Evolutionary conservation across 306 rosid species (phyloP), one percentile per base, ranked within the genome.

Genomic region (Ormosia emarginata): DNA sequence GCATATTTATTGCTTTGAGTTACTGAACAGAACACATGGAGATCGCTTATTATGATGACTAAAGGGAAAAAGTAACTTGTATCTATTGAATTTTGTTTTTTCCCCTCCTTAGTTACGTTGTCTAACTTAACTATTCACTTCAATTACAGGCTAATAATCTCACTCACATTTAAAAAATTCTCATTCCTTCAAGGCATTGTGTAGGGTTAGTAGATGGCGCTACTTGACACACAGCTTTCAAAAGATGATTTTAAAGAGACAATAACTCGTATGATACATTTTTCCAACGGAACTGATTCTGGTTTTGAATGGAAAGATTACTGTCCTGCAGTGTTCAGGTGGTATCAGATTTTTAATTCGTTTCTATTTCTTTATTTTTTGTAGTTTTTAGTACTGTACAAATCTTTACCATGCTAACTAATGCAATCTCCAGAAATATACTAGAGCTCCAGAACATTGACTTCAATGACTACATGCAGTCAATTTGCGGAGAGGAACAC

Each of bases 301-400:
- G 87, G 78, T 50, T 85, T 77, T 37, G 84, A 85, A 73, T 83
- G 85, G 89, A 88, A 85, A 61, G 84, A 85, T 56, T 85, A 82
- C 17, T 65, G 89, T 67, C 89, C 87, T 14, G 72, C 84, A 47
- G 89, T 86, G 58, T 88, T 86, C 88, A 83, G 91, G 88, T 74
- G 7, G 36, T 58, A 15, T 11, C n/a, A 5, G 8, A 0, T 32
- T 37, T 36, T 9, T 37, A 37, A 37, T 37, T 11, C 3, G 36
- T 6, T 85, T 82, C 61, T 47, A 17, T 8, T 64, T 57, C 14
- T 14, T 11, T 47, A 12, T 3, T 4, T 64, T 41, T 14, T 49
- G 2, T 49, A 0, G 9, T 50, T 33, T 11, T 12, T 47, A 11
- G 15, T 47, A 47, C 12, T 47, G 15, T 12, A 47, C 53, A 12